Evolutionary conservation across 352 stramenopile genomes (phyloP), one percentile per base, ranked within the genome.

Genomic region (Globisporangium abappressorium): DNA sequence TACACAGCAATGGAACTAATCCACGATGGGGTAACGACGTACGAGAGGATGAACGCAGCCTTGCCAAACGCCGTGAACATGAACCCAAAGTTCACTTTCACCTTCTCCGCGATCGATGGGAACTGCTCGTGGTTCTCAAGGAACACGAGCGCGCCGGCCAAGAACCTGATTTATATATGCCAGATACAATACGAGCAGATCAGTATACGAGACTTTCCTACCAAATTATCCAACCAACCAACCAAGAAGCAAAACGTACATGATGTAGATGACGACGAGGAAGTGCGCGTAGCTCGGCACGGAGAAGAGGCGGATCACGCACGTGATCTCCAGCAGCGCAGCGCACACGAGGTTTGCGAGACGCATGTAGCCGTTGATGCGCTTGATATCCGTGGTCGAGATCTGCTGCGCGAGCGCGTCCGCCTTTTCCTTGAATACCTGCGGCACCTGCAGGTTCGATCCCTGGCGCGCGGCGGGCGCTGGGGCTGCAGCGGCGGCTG

Each of bases 71-170:
- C 87, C 18, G 80, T 93, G 75, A 95, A 95, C 87, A 95, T 95
- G 70, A 95, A 95, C 51, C 84, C 87, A 71, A 95, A 95, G 81
- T 95, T 95, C 53, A 84, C 62, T 80, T 95, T 95, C 30, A 93
- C 81, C 57, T 90, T 89, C 65, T 92, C 78, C 9, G 85, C 82
- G 6, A 92, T 47, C 30, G 82, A 90, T 20, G 87, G 85, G 71
- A 95, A 95, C 66, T 81, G 81, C 62, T 95, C 85, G 63, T 93
- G 87, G 73, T 93, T 93, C 71, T 95, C 87, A 66, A 95, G 76
- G 58, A 95, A 93, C 5, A 89, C 85, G 11, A 95, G 75, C 5
- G 81, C 82, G 12, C 69, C 71, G 18, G 82, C 83, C 51, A 91
- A 57, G 55, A 85, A 84, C 73, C 82, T 93, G 64, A 66, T 33